A percentile compares a stretch with the other conserved stretches of the same genome.
Conservation (phyloP, 2,329 filamentous ascomycete genomes). For the Nigrospora sphaerica region DNA sequence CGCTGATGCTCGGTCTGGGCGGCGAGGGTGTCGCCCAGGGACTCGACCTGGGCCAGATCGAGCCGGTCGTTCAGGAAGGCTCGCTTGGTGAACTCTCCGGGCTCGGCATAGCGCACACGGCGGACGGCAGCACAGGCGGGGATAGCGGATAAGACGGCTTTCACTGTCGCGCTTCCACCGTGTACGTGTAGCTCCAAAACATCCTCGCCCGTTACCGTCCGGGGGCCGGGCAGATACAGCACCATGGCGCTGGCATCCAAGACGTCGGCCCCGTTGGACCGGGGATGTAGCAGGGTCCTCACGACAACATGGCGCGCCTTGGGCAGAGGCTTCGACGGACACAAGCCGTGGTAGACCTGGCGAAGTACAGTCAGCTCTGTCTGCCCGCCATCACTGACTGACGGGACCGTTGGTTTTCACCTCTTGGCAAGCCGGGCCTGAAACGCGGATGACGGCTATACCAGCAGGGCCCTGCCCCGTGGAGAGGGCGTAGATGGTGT, state of each 20-base stretch:
- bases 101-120: slow-evolving; percentile 77
- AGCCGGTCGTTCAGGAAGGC: slow-evolving; percentile 84
- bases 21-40: slow-evolving; percentile 53
- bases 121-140: slow-evolving; percentile 34
- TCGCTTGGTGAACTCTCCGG: slow-evolving; percentile 89
- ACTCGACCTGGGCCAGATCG: slow-evolving; percentile 76
- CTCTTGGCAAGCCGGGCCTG: slow-evolving; percentile 63
- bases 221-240: slow-evolving; percentile 73
- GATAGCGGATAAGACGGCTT: slow-evolving; percentile 76
- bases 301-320: slow-evolving; percentile 58
- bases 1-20: slow-evolving; percentile 90
- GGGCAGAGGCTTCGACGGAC: slow-evolving; percentile 36
- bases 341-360: slow-evolving; percentile 44
- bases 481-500: slow-evolving; percentile 88
- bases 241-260: slow-evolving; percentile 73
- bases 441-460: slow-evolving; percentile 84
- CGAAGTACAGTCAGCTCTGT: not conserved
- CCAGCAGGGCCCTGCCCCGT: slow-evolving; percentile 80
- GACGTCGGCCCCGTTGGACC: slow-evolving; percentile 38
- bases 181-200: slow-evolving; percentile 92
- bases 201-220: slow-evolving; percentile 86
- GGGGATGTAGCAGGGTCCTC: slow-evolving; percentile 61
- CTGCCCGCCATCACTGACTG: not conserved
- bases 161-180: slow-evolving; percentile 81
- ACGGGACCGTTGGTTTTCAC: slow-evolving; percentile 6